Percentiles rank a stretch among this genome's conserved stretches.
Conservation (phyloP, 257 asterid genomes). For the Solanum bukasovii region DNA sequence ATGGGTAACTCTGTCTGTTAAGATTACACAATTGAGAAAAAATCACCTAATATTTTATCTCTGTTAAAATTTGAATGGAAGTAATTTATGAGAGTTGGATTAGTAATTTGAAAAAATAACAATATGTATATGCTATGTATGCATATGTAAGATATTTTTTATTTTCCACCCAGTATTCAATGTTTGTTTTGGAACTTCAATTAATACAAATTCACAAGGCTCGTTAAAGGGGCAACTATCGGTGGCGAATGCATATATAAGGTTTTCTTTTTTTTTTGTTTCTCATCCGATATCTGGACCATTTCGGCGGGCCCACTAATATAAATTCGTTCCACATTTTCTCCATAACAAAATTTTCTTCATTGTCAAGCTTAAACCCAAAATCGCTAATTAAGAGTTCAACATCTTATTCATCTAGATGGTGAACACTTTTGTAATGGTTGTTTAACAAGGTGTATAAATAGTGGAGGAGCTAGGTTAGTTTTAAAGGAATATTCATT, state of each 20-base stretch:
- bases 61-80: too few relatives aligned
- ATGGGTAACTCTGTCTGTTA: too few relatives aligned
- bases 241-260: background rate
- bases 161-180: background rate
- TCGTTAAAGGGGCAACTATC: background rate
- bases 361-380: background rate
- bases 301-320: background rate
- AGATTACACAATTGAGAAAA: too few relatives aligned
- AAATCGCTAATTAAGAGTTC: background rate
- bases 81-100: background rate
- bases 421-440: background rate
- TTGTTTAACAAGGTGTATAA: background rate
- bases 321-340: background rate
- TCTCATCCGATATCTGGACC: background rate
- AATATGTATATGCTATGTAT: background rate
- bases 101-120: background rate
- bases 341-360: background rate
- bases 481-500: background rate
- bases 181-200: fast-evolving
- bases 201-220: background rate
- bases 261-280: background rate
- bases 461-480: background rate
- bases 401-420: background rate
- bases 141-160: background rate
- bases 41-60: background rate